Evolutionary conservation across 176 grass and related monocot species (phyloP), one percentile per base, ranked within the genome.

Genomic region (Lolium rigidum): DNA sequence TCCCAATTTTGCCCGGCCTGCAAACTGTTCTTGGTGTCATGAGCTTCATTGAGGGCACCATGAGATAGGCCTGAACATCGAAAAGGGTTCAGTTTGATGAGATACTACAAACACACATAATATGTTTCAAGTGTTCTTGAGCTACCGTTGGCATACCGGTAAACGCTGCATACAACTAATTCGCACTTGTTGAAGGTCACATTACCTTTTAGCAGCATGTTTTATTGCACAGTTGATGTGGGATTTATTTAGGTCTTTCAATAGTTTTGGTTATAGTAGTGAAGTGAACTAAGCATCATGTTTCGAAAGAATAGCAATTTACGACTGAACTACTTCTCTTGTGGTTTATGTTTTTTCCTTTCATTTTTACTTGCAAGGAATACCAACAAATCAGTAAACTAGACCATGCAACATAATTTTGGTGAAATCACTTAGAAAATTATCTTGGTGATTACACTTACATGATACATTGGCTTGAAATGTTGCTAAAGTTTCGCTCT

Each of bases 231-330:
- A 9, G 0, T 21, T 83, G 31, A 61, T 70, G 37, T 26, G 28
- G 7, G 77, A 26, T 80, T 37, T 18, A 24, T 41, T 41, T n/a
- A 3, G 20, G 63, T 44, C n/a, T 38, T 68, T 6, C 31, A 38
- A 16, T 69, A 16, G 15, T 10, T 83, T 5, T 49, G 1, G 13
- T 26, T 72, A 71, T 65, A 43, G 16, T 48, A 10, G 4, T 80
- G 58, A 80, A 15, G 4, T 80, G 58, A 80, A 64, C 4, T 70
- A 78, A 80, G 24, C 47, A 78, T 79, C 17, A 63, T 54, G 49
- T 54, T 74, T 76, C 47, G 28, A 52, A 75, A 76, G 15, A 31
- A 31, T 54, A 54, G 49, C 7, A 10, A 73, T 6, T 47, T 49
- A 0, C 6, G 6, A 6, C 26, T 49, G 44, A 74, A 61, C 17